Evolutionary conservation across 1,284 basidiomycete species (phyloP).

Genomic region (Schizophyllum commune): DNA sequence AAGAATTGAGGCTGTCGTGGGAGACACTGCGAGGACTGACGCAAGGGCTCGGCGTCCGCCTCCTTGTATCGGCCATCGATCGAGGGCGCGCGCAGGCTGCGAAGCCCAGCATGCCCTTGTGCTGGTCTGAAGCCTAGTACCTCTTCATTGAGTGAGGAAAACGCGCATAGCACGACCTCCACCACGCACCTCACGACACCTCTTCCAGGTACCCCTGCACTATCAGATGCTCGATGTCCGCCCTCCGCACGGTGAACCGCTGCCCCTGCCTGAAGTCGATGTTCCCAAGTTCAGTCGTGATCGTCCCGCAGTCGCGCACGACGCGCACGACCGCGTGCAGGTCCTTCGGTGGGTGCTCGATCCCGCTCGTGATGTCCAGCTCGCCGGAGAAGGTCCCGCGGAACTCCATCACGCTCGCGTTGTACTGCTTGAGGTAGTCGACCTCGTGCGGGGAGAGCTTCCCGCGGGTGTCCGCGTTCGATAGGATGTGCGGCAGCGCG

Average conservation of each 20-base stretch:
- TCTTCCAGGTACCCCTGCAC: conserved; percentile 87
- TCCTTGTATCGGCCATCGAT: background rate
- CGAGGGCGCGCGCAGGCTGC: too few species aligned
- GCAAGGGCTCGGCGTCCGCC: background rate
- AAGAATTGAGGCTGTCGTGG: background rate
- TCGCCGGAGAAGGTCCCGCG: conserved; percentile 82
- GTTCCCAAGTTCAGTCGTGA: conserved; percentile 82
- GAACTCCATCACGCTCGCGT: conserved; percentile 75
- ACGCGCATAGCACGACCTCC: background rate
- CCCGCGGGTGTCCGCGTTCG: conserved; percentile 65
- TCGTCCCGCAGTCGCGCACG: conserved; percentile 79
- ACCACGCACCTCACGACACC: conserved; percentile 15
- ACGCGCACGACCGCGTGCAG: conserved; percentile 75
- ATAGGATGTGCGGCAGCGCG: conserved; percentile 81
- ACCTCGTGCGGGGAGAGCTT: conserved; percentile 87
- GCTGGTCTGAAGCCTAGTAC: background rate
- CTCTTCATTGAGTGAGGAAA: background rate
- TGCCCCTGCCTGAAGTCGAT: conserved; percentile 88
- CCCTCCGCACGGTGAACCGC: conserved; percentile 77
- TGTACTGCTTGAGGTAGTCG: conserved; percentile 83
- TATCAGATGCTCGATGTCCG: conserved; percentile 88
- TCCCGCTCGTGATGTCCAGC: conserved; percentile 76
- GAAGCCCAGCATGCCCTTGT: too few species aligned
- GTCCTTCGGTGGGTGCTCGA: conserved; percentile 74
- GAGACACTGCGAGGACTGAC: background rate